Percentiles rank a stretch among this genome's conserved stretches.
Conservation (phyloP, 2,329 filamentous ascomycete species). For the Chaetomiaceae sp. region DNA sequence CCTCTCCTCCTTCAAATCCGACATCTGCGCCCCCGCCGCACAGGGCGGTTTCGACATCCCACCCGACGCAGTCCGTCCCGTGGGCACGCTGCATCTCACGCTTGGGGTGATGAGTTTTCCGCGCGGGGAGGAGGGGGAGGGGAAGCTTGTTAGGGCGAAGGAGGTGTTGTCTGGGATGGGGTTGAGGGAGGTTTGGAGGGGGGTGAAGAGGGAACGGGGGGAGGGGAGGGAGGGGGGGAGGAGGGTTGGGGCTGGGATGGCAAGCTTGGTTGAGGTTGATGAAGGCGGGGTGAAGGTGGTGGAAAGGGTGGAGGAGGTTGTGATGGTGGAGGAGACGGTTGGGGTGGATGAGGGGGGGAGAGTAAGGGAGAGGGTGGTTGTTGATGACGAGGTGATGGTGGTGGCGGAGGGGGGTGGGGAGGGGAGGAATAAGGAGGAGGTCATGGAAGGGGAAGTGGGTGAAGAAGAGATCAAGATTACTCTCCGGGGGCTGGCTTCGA, state of each 20-base stretch:
- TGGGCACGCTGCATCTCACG: conserved; percentile 80
- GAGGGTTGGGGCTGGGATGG: too few relatives aligned
- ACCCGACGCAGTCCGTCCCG: conserved; percentile 63
- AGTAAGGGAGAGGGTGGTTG: too few relatives aligned
- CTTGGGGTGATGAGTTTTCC: conserved; percentile 78
- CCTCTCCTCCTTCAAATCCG: conserved; percentile 57
- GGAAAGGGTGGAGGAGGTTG: too few relatives aligned
- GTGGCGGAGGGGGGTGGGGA: too few relatives aligned
- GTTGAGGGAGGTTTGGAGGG: conserved; percentile 35
- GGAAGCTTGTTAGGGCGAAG: conserved; percentile 38
- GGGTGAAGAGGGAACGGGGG: neutral
- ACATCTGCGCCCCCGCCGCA: conserved; percentile 44
- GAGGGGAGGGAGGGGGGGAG: neutral
- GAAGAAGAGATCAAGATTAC: conserved; percentile 34
- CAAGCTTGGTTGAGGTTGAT: too few relatives aligned
- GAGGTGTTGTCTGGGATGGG: conserved; percentile 37
- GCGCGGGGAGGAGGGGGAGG: conserved; percentile 28
- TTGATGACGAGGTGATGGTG: neutral
- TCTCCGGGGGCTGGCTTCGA: conserved; percentile 54
- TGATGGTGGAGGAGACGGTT: neutral
- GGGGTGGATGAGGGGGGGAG: neutral
- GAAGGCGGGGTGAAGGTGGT: too few relatives aligned
- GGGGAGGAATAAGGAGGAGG: neutral
- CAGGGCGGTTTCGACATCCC: conserved; percentile 47
- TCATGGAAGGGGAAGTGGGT: neutral